These are phyloP conservation scores for Corylus avellana DNA, from an alignment of 306 rosid genomes.

Conservation along the genomic window DNA sequence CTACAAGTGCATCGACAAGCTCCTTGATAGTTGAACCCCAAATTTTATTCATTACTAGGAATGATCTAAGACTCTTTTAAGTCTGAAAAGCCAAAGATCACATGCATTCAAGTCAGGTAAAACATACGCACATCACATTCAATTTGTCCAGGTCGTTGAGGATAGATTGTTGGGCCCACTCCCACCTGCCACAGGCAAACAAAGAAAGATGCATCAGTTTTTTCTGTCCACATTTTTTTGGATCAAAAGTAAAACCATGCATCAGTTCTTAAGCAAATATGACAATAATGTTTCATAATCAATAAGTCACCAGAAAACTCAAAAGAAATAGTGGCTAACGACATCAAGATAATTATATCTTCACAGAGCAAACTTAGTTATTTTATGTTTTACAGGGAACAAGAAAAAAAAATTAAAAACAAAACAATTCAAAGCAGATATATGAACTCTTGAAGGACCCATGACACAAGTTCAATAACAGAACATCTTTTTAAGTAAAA, in stretches of 20 bases:
- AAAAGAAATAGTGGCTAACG: background rate
- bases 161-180: conserved; percentile 54
- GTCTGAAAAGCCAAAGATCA: conserved; percentile 20
- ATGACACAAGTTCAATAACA: background rate
- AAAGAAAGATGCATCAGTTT: conserved; percentile 28
- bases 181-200: conserved; percentile 62
- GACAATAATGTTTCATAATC: conserved; percentile 20
- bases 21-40: background rate
- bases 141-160: conserved; percentile 87
- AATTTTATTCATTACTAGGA: background rate
- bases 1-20: background rate
- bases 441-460: background rate
- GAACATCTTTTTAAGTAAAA: background rate
- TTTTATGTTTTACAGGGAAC: background rate
- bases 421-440: background rate
- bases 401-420: background rate
- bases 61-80: background rate
- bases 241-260: conserved; percentile 25
- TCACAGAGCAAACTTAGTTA: background rate
- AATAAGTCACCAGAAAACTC: background rate
- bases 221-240: background rate
- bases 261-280: conserved; percentile 26
- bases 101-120: conserved; percentile 12
- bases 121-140: conserved; percentile 78
- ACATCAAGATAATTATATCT: conserved; percentile 6